Conservation (phyloP, 2,329 filamentous ascomycete species). For the Albifimbria verrucaria region DNA sequence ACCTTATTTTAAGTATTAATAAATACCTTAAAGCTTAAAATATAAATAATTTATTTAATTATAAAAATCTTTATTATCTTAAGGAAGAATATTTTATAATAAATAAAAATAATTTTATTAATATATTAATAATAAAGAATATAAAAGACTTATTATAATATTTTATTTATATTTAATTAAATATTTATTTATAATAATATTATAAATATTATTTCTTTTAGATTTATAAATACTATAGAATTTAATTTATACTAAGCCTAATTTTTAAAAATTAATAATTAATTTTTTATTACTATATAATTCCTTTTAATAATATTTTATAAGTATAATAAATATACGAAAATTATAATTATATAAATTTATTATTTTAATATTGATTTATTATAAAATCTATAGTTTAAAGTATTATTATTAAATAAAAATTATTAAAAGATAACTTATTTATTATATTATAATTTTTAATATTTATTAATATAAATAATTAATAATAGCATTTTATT, state of each 20-base stretch:
- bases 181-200: constrained; percentile 1
- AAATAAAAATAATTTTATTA: constrained; percentile 2
- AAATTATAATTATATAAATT: background rate
- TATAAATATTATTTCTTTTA: background rate
- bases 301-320: background rate
- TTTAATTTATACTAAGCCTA: no score
- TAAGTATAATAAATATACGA: background rate
- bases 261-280: no score
- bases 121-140: background rate
- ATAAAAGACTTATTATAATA: background rate
- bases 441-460: background rate
- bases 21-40: constrained; percentile 3
- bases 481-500: background rate
- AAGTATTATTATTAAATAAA: background rate
- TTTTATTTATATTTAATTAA: background rate
- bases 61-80: constrained; percentile 2
- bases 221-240: no score
- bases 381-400: background rate
- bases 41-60: background rate
- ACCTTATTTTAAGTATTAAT: constrained; percentile 2
- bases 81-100: background rate
- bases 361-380: background rate
- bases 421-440: background rate
- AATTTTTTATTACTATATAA: background rate
- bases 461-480: background rate